A percentile compares a stretch with the other conserved stretches of the same genome.
These are phyloP conservation scores for Penicillium sp. DNA, from an alignment of 2,329 filamentous ascomycete species.

Conservation along the genomic window DNA sequence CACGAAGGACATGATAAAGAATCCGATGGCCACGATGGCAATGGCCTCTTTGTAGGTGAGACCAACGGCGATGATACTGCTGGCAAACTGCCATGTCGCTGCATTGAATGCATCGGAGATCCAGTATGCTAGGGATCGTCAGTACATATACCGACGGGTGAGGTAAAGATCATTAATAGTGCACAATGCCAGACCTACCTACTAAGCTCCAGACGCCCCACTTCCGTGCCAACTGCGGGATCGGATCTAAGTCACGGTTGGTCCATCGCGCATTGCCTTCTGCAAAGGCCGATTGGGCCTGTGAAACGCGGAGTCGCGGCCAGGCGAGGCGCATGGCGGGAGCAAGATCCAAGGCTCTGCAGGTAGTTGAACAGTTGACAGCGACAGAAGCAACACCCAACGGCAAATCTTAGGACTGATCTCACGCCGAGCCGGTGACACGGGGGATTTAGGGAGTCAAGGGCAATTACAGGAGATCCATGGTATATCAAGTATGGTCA, in stretches of 20 bases:
- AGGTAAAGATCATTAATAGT: neutral
- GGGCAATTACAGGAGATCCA: too few relatives aligned
- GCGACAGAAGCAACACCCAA: neutral
- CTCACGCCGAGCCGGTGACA: too few relatives aligned
- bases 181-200: constrained; percentile 13
- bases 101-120: constrained; percentile 53
- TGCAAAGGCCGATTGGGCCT: constrained; percentile 48
- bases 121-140: constrained; percentile 46
- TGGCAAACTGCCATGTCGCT: constrained; percentile 56
- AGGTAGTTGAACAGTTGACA: neutral
- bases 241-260: constrained; percentile 52
- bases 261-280: constrained; percentile 46
- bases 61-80: constrained; percentile 51
- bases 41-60: constrained; percentile 53
- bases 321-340: constrained; percentile 32
- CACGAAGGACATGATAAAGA: constrained; percentile 57
- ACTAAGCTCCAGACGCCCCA: constrained; percentile 49
- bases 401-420: neutral
- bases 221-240: constrained; percentile 43
- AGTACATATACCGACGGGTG: neutral
- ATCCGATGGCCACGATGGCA: constrained; percentile 51
- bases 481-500: too few relatives aligned
- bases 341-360: neutral
- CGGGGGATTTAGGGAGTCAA: too few relatives aligned
- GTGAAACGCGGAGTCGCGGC: constrained; percentile 46